Base-by-base conservation (phyloP, 2,329 filamentous ascomycete species). In the Colletotrichum aenigma region DNA sequence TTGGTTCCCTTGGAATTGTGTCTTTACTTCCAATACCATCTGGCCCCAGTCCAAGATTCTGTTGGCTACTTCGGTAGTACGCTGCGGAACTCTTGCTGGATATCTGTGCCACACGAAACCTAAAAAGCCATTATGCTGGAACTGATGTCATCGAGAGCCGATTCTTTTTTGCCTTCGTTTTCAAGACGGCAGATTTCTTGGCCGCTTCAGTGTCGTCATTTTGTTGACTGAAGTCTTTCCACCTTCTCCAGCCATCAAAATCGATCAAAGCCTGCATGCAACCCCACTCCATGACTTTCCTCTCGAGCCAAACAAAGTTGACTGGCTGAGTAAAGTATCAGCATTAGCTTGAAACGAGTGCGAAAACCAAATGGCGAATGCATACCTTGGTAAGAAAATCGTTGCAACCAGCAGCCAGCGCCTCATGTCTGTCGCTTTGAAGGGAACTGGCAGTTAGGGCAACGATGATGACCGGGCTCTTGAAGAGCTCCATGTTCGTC, bases 251-350 rank as follows among this genome's bases (percentile, higher is more conserved):
- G 77, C 97, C 97, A 83, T 98, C 96, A 83, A 97, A 98, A 87
- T 99, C 97, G 81, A 99, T 98, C 28, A 99, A 90, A 12, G 97
- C 97, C 87, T 98, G 97, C 97, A 99, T 99, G 87, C 97, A 98
- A 72, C 97, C 97, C 97, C 97, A 99, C 88, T 99, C 97, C 86
- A 97, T 98, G 79, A 98, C 96, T 85, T 99, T 99, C 74, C 96
- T 93, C 84, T 98, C 95, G 30, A 99, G 91, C 96, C 96, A 99
- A 75, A 97, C 94, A 82, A 98, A 98, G 83, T 98, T 98, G 79
- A 99, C 96, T 24, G 97, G 97, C 95, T 98, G 82, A 58, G 13
- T 28, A 36, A 5, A 55, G 16, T 12, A 62, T 82, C 70, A 81
- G 78, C 21, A 76, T n/a, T 7, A 21, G 62, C 70, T 76, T 21